Percentiles rank a stretch among this genome's conserved stretches.
phyloP scores from a whole-genome alignment of 2,329 filamentous ascomycete genomes.

The Metarhizium brunneum region DNA sequence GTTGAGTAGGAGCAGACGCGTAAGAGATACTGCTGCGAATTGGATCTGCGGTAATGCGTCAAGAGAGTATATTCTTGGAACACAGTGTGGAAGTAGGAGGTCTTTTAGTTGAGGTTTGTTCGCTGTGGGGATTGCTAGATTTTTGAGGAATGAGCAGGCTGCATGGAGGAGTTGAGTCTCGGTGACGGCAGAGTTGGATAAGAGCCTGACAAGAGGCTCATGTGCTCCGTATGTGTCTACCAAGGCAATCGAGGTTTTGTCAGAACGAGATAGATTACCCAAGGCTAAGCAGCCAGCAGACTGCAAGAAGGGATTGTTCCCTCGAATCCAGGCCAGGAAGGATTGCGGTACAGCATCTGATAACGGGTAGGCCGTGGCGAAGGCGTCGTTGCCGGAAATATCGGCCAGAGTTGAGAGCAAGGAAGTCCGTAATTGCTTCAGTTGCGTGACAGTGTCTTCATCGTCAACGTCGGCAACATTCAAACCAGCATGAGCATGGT shows the following conservation, averaged over 20 bases:
- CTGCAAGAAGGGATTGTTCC: conserved; percentile 34
- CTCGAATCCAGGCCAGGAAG: conserved; percentile 38
- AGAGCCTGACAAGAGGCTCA: conserved; percentile 33
- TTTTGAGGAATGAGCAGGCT: conserved; percentile 52
- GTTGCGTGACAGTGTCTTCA: conserved; percentile 31
- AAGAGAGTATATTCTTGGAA: conserved; percentile 45
- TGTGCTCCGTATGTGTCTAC: conserved; percentile 33
- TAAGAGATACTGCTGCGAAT: conserved; percentile 49
- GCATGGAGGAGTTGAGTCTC: conserved; percentile 48
- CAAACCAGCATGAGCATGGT: conserved; percentile 36
- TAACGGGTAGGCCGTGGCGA: conserved; percentile 32
- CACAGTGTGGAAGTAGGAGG: conserved; percentile 33
- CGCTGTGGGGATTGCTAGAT: conserved; percentile 46
- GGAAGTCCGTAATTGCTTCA: conserved; percentile 38
- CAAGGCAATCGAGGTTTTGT: conserved; percentile 41
- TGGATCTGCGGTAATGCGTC: conserved; percentile 46
- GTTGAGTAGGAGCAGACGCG: conserved; percentile 45
- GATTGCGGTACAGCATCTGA: conserved; percentile 30
- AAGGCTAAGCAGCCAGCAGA: conserved; percentile 51
- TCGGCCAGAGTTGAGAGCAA: conserved; percentile 44
- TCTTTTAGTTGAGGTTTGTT: conserved; percentile 45
- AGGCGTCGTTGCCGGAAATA: conserved; percentile 40
- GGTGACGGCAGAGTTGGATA: conserved; percentile 29
- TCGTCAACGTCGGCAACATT: conserved; percentile 30
- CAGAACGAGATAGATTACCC: conserved; percentile 52